phyloP scores from a whole-genome alignment of 768 basidiomycete species.

The Pleurotus djamor region DNA sequence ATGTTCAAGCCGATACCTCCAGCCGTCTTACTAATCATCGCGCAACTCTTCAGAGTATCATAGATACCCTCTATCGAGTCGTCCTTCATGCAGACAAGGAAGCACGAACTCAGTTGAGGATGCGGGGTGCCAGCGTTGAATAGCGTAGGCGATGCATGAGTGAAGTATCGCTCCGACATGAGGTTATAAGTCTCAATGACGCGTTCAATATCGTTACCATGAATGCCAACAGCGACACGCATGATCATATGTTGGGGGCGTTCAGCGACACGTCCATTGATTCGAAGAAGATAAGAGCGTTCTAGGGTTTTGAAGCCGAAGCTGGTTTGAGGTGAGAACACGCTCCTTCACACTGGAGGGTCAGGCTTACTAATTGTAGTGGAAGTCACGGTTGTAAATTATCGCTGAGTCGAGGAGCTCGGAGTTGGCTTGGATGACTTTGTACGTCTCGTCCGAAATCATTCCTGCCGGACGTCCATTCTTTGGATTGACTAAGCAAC shows the following conservation, averaged over 20 bases:
- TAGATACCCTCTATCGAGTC: conserved; percentile 99
- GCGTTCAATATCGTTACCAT: conserved; percentile 84
- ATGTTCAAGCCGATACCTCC: conserved; percentile 97
- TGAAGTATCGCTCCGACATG: conserved; percentile 99
- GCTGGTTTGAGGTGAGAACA: conserved; percentile 29
- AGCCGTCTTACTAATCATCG: conserved; percentile 99
- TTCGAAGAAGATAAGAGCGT: conserved; percentile 92
- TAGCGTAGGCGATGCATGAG: conserved; percentile 94
- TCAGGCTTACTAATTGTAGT: conserved; percentile 81
- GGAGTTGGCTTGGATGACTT: conserved; percentile 78
- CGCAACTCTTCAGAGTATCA: conserved; percentile 96
- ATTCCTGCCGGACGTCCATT: conserved; percentile 83
- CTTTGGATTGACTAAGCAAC: conserved; percentile 80
- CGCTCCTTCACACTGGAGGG: too few relatives aligned
- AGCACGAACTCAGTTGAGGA: conserved; percentile 95
- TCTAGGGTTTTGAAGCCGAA: conserved; percentile 99
- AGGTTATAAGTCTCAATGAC: conserved; percentile 91
- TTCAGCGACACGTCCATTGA: conserved; percentile 94
- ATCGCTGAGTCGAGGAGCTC: conserved; percentile 87
- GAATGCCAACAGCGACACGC: conserved; percentile 98
- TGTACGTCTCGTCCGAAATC: conserved; percentile 88
- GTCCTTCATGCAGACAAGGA: conserved; percentile 97
- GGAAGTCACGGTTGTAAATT: conserved; percentile 98
- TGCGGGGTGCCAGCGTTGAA: conserved; percentile 98
- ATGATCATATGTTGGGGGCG: conserved; percentile 99